phyloP scores from a whole-genome alignment of 495 filamentous ascomycete species.

The Aspergillus homomorphus region DNA sequence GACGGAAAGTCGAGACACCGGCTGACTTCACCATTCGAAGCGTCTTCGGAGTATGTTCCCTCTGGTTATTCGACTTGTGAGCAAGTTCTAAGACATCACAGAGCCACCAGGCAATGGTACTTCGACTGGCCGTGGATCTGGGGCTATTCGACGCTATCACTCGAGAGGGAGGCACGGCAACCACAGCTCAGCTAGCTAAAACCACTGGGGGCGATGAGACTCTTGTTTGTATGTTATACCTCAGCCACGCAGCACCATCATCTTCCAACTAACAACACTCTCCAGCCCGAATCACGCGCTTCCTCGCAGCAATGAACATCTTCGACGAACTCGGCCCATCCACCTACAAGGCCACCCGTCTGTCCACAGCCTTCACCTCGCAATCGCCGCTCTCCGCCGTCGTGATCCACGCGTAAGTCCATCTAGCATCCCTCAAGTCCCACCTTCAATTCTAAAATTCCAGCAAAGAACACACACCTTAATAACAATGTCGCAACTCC shows the following conservation, averaged over 20 bases:
- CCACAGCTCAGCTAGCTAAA: neutral
- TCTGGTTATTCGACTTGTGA: too few species aligned
- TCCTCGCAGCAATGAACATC: neutral
- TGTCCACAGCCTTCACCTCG: neutral
- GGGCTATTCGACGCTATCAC: conserved; percentile 24
- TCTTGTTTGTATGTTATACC: conserved; percentile 16
- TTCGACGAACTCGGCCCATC: neutral
- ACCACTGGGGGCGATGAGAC: conserved; percentile 15
- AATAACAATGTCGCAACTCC: neutral
- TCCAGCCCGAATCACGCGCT: neutral
- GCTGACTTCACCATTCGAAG: neutral
- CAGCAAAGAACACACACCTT: neutral
- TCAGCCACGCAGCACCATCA: neutral
- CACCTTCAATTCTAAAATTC: neutral
- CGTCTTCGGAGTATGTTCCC: neutral
- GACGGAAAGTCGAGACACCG: neutral
- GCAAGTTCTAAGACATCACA: neutral
- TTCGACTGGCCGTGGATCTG: conserved; percentile 20
- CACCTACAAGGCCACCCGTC: neutral
- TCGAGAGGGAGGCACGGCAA: neutral
- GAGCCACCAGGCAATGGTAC: conserved; percentile 23
- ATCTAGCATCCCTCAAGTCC: neutral
- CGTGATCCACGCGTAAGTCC: neutral
- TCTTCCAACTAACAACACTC: neutral
- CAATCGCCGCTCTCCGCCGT: neutral